phyloP scores from a whole-genome alignment of 495 filamentous ascomycete genomes.

The Thozetella sp. region DNA sequence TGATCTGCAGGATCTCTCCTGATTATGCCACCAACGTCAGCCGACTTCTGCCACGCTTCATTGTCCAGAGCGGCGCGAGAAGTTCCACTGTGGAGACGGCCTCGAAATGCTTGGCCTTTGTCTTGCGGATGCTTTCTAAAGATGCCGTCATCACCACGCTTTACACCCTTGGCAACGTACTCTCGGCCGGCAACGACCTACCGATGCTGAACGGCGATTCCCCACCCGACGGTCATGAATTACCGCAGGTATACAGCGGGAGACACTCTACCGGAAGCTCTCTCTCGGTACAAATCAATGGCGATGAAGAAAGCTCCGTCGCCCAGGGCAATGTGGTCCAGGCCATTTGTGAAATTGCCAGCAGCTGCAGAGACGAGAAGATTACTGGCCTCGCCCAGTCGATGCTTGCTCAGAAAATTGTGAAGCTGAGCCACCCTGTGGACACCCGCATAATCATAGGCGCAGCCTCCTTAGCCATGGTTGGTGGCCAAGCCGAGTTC shows the following conservation, averaged over 20 bases:
- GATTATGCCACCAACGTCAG: slow-evolving; percentile 74
- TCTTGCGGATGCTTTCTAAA: slow-evolving; percentile 79
- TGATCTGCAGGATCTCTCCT: slow-evolving; percentile 74
- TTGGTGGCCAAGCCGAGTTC: slow-evolving; percentile 76
- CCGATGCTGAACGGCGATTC: slow-evolving; percentile 35
- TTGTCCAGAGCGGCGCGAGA: slow-evolving; percentile 76
- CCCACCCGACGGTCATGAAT: slow-evolving; percentile 25
- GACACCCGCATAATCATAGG: slow-evolving; percentile 85
- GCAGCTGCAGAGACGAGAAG: slow-evolving; percentile 79
- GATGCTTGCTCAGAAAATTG: slow-evolving; percentile 92
- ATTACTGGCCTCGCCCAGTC: slow-evolving; percentile 93
- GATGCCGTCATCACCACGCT: slow-evolving; percentile 93
- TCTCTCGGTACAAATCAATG: slow-evolving; percentile 69
- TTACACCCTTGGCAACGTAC: slow-evolving; percentile 89
- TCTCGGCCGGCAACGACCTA: slow-evolving; percentile 68
- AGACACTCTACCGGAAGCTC: slow-evolving; percentile 72
- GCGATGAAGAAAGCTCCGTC: slow-evolving; percentile 71
- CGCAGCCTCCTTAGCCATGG: slow-evolving; percentile 73
- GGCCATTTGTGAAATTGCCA: slow-evolving; percentile 86
- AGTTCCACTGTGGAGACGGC: slow-evolving; percentile 69
- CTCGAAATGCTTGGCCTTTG: slow-evolving; percentile 76
- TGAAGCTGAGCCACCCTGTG: slow-evolving; percentile 73
- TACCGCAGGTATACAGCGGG: slow-evolving; percentile 46
- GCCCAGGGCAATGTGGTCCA: slow-evolving; percentile 83
- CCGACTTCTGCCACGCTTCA: slow-evolving; percentile 78